phyloP scores from a whole-genome alignment of 2,329 filamentous ascomycete species.

The Ilyonectria mors-panacis region DNA sequence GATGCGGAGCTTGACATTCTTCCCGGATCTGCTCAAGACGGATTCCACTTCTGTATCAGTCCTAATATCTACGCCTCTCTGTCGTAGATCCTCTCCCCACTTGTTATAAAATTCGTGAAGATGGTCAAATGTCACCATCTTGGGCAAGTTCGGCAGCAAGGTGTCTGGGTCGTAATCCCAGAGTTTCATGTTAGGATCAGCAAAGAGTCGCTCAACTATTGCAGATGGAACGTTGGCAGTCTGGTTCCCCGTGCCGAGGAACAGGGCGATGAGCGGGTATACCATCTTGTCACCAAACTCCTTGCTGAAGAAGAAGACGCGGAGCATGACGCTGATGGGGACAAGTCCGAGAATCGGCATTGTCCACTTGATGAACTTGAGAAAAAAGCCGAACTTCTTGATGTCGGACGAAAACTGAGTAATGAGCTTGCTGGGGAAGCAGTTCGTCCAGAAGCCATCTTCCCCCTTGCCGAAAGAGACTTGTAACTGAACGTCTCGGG shows the following conservation, averaged over 20 bases:
- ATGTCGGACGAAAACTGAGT: conserved; percentile 66
- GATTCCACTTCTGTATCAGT: conserved; percentile 69
- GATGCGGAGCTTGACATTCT: conserved; percentile 67
- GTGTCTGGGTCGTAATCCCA: conserved; percentile 72
- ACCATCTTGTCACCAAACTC: conserved; percentile 81
- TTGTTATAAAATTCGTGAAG: conserved; percentile 72
- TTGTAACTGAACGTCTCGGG: conserved; percentile 72
- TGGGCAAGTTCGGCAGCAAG: conserved; percentile 71
- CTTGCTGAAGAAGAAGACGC: conserved; percentile 76
- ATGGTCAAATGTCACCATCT: conserved; percentile 77
- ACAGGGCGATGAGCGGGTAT: conserved; percentile 79
- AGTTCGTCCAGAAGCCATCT: conserved; percentile 76
- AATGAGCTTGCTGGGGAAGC: conserved; percentile 73
- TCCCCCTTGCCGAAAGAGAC: conserved; percentile 74
- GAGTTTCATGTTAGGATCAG: conserved; percentile 71
- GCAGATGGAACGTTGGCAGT: conserved; percentile 79
- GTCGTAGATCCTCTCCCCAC: conserved; percentile 69
- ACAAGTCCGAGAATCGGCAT: conserved; percentile 72
- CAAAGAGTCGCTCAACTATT: conserved; percentile 74
- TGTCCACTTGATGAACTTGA: conserved; percentile 68
- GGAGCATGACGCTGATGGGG: conserved; percentile 76
- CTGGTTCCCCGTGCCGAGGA: conserved; percentile 82
- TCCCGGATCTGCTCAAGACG: conserved; percentile 65
- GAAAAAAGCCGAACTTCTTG: conserved; percentile 35
- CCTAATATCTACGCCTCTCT: conserved; percentile 69